phyloP scores from a whole-genome alignment of 768 basidiomycete species.

The Collybia sp. region DNA sequence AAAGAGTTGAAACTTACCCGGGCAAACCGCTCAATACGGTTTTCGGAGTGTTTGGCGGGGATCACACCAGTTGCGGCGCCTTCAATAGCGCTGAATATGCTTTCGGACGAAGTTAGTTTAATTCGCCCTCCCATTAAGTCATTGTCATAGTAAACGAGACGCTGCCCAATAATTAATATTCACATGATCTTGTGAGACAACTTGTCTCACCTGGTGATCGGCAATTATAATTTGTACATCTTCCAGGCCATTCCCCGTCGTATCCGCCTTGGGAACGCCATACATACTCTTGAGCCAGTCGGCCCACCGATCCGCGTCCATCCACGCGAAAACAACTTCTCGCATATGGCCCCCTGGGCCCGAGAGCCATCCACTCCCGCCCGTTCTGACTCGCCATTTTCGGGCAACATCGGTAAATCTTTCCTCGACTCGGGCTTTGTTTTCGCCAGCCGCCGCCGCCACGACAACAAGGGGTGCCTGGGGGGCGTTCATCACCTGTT shows the following conservation, averaged over 20 bases:
- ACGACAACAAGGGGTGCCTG: slow-evolving; percentile 77
- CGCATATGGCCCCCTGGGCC: slow-evolving; percentile 28
- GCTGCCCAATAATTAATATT: slow-evolving; percentile 30
- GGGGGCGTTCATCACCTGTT: slow-evolving; percentile 79
- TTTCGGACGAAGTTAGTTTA: slow-evolving; percentile 41
- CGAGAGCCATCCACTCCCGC: slow-evolving; percentile 23
- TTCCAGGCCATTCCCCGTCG: slow-evolving; percentile 23
- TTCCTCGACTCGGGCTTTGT: slow-evolving; percentile 36
- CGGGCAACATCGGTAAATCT: slow-evolving; percentile 47
- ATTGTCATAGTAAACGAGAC: slow-evolving; percentile 69
- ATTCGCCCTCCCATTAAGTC: slow-evolving; percentile 55
- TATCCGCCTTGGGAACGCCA: slow-evolving; percentile 39
- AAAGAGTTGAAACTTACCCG: slow-evolving; percentile 36
- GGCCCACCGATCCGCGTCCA: slow-evolving; percentile 81
- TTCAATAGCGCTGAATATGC: slow-evolving; percentile 69
- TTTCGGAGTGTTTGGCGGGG: slow-evolving; percentile 62
- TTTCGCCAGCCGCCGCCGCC: slow-evolving; percentile 38
- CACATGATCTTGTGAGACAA: not conserved
- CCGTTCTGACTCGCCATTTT: slow-evolving; percentile 52
- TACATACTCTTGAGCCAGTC: slow-evolving; percentile 94
- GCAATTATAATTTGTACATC: slow-evolving; percentile 62
- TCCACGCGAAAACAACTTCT: slow-evolving; percentile 83
- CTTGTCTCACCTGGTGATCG: slow-evolving; percentile 67
- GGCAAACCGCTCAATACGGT: slow-evolving; percentile 59
- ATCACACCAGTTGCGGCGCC: slow-evolving; percentile 51